Conservation (phyloP, 441 rosid genomes). For the Croton setiger region DNA sequence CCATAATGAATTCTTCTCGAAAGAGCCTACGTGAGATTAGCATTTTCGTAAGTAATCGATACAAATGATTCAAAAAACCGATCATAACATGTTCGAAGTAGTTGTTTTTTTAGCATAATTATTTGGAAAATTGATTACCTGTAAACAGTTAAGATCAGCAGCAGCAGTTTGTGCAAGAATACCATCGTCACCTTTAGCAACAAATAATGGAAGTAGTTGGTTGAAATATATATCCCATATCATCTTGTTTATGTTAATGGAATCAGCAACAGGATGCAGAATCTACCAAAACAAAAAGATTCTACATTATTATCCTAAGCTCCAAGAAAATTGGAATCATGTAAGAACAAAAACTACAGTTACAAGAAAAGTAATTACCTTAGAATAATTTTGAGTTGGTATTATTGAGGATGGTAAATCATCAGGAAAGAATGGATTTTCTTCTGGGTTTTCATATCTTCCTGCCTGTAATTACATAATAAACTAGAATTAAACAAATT, state of each 20-base stretch:
- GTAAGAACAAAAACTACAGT: background rate
- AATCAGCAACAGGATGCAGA: constrained; percentile 57
- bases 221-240: constrained; percentile 67
- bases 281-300: constrained; percentile 27
- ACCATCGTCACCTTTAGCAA: constrained; percentile 66
- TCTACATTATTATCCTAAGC: too few species aligned
- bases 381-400: constrained; percentile 38
- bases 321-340: constrained; percentile 1
- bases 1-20: constrained; percentile 91
- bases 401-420: constrained; percentile 40
- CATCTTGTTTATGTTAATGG: constrained; percentile 55
- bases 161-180: constrained; percentile 67
- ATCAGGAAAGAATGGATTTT: constrained; percentile 76
- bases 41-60: background rate
- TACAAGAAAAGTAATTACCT: constrained; percentile 32
- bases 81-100: background rate
- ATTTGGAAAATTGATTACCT: constrained; percentile 35
- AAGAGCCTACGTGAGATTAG: constrained; percentile 46
- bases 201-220: constrained; percentile 68
- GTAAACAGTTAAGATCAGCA: constrained; percentile 67
- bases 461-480: constrained; percentile 45
- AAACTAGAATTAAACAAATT: background rate
- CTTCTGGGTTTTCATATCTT: constrained; percentile 75
- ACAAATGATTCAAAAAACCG: too few species aligned
- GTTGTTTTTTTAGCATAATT: too few species aligned